Evolutionary conservation across 495 filamentous ascomycete species (phyloP), one percentile per base, ranked within the genome.

Genomic region (Hypoxylon fragiforme): DNA sequence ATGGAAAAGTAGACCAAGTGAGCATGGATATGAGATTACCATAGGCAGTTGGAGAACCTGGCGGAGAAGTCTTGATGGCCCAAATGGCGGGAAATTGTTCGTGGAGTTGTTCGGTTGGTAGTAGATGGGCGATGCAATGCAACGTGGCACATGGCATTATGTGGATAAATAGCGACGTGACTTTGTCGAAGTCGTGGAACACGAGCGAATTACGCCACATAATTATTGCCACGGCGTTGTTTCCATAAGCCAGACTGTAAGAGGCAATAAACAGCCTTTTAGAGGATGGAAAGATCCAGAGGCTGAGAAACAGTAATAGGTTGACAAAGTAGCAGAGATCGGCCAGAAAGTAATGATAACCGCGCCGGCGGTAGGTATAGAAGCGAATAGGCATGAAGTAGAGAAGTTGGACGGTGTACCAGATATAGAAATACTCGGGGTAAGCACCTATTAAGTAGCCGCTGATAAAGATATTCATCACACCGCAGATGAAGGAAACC

Each of bases 181-280:
- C 76, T 70, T 98, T 98, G 74, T 98, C 94, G 70, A 97, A 84
- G 52, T 88, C 92, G 72, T 98, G 94, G 74, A 98, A 97, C 30
- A 98, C 94, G 71, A 98, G 80, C 15, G 91, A 95, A 69, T 98
- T 98, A 48, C 94, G 85, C 94, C 94, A 98, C 92, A 98, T 97
- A 54, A 94, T 95, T 70, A 98, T 97, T 13, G 94, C 94, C 41
- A 95, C 85, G 39, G 94, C 94, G 67, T 98, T 98, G 71, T 98
- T 98, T 46, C 94, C 94, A 52, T 87, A 92, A 13, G 91, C 88
- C 45, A 98, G 77, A 61, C 94, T 97, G 69, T 89, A 97, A 9
- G 91, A 88, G 57, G 90, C 86, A 57, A 96, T 95, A 68, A 98
- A 92, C 12, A 98, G 78, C 40, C 94, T 85, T 66, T 95, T 95